These are phyloP conservation scores for Oryza meyeriana DNA, from an alignment of 176 grass and related monocot genomes.

Conservation along the genomic window DNA sequence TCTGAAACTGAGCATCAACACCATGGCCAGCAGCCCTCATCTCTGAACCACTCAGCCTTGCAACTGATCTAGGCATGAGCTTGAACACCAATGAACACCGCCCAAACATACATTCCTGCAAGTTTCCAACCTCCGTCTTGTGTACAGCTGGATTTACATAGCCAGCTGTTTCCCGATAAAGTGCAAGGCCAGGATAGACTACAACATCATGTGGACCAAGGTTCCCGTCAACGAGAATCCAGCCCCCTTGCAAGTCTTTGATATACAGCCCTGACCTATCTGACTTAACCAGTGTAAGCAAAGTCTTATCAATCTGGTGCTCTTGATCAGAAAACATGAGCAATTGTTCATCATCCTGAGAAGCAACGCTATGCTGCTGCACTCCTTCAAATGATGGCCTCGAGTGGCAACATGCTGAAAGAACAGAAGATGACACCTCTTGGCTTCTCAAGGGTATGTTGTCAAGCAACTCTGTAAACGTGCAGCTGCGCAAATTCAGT, in stretches of 20 bases:
- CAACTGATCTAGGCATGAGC: conserved; percentile 72
- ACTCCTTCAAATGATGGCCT: conserved; percentile 64
- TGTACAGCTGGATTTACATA: conserved; percentile 66
- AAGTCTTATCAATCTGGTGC: conserved; percentile 70
- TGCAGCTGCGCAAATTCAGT: conserved; percentile 60
- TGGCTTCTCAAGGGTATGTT: conserved; percentile 70
- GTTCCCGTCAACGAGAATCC: conserved; percentile 69
- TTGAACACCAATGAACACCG: conserved; percentile 78
- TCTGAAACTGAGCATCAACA: conserved; percentile 69
- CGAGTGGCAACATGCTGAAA: conserved; percentile 78
- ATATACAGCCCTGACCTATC: conserved; percentile 74
- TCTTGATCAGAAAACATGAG: conserved; percentile 63
- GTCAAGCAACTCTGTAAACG: conserved; percentile 78
- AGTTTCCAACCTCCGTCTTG: conserved; percentile 49
- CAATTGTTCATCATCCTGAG: conserved; percentile 46
- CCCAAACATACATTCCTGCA: conserved; percentile 57
- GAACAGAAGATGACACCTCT: conserved; percentile 87
- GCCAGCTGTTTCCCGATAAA: conserved; percentile 82
- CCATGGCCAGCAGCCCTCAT: conserved; percentile 79
- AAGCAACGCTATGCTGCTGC: conserved; percentile 40
- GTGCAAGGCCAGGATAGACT: conserved; percentile 72
- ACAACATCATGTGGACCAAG: conserved; percentile 72
- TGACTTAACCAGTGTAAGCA: conserved; percentile 76
- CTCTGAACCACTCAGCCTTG: conserved; percentile 64
- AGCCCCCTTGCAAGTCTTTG: conserved; percentile 74